A percentile compares a stretch with the other conserved stretches of the same genome.
These are phyloP conservation scores for Podaxis rugospora DNA, from an alignment of 768 basidiomycete species.

Conservation along the genomic window DNA sequence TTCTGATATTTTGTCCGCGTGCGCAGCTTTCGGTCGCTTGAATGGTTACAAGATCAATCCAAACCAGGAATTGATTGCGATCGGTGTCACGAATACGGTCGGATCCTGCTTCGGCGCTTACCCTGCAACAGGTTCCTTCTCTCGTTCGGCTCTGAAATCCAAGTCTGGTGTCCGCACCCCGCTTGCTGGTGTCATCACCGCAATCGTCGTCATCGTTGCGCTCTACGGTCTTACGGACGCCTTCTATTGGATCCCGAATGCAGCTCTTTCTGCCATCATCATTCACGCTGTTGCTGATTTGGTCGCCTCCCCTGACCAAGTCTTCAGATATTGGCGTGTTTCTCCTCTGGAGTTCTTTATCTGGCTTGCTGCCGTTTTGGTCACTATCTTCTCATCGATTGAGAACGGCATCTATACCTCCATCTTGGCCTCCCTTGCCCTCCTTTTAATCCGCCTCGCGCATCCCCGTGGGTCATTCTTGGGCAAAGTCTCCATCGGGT, in stretches of 20 bases:
- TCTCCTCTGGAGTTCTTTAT: conserved; percentile 91
- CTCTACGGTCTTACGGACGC: conserved; percentile 92
- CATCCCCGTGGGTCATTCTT: conserved; percentile 89
- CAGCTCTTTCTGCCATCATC: conserved; percentile 87
- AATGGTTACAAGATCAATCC: conserved; percentile 94
- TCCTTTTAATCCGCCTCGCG: conserved; percentile 84
- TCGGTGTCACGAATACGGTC: conserved; percentile 93
- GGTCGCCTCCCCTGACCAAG: conserved; percentile 76
- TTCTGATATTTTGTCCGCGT: not conserved
- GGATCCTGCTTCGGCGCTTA: conserved; percentile 91
- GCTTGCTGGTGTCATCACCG: conserved; percentile 78
- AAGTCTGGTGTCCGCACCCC: conserved; percentile 99
- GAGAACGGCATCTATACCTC: conserved; percentile 92
- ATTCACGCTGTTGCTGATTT: conserved; percentile 90
- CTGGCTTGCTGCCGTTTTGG: conserved; percentile 80
- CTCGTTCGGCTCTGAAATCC: conserved; percentile 92
- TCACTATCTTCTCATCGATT: conserved; percentile 90
- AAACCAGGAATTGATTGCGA: conserved; percentile 93
- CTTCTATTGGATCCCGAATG: conserved; percentile 86
- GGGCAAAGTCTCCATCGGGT: conserved; percentile 68
- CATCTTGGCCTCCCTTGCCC: conserved; percentile 69
- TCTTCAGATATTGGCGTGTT: conserved; percentile 90
- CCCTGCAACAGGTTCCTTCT: conserved; percentile 97
- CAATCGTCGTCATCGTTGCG: conserved; percentile 87
- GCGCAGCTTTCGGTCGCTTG: conserved; percentile 85